Conservation (phyloP, 768 basidiomycete genomes). For the Tephrocybe rancida region DNA sequence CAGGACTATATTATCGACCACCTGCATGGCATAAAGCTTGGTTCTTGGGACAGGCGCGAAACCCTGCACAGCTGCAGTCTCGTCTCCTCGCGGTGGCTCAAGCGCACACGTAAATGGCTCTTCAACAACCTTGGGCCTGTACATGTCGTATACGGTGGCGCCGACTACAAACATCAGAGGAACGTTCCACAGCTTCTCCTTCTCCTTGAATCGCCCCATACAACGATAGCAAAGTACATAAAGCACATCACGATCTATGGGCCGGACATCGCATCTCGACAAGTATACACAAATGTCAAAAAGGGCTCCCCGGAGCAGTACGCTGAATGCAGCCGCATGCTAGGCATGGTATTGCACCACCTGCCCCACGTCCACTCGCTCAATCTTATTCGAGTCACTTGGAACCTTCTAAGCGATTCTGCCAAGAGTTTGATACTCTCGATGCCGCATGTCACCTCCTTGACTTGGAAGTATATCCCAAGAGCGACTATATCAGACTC, state of each 20-base stretch:
- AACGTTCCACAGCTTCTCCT: background rate
- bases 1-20: slow-evolving; percentile 1
- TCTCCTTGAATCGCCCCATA: background rate
- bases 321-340: background rate
- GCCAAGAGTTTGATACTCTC: background rate
- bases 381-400: background rate
- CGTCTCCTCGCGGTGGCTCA: background rate
- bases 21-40: background rate
- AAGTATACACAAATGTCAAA: background rate
- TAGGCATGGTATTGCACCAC: background rate
- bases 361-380: background rate
- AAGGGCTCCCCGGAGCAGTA: background rate
- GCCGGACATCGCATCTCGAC: background rate
- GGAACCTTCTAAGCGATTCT: background rate
- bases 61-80: background rate
- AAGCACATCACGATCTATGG: background rate
- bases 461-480: background rate
- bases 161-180: background rate
- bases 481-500: background rate
- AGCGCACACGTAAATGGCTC: background rate
- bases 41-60: background rate
- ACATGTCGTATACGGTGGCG: background rate
- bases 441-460: background rate
- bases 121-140: background rate
- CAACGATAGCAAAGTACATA: background rate